Percentiles rank a stretch among this genome's conserved stretches.
Conservation (phyloP, 2,329 filamentous ascomycete species). For the Cercospora beticola region DNA sequence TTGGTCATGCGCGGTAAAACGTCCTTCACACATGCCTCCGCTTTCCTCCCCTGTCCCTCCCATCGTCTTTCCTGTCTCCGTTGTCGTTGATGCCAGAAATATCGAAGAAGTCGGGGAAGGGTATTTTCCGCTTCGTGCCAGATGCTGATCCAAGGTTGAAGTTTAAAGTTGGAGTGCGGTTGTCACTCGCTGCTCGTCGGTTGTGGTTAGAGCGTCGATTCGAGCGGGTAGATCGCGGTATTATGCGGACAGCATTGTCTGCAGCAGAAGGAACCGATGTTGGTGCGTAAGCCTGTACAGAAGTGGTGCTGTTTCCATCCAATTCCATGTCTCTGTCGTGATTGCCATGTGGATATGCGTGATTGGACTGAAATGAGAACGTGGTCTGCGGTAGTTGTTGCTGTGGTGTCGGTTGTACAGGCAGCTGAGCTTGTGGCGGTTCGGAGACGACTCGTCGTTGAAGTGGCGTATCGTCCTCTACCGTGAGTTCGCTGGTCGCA, state of each 20-base stretch:
- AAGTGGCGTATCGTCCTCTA: conserved; percentile 23
- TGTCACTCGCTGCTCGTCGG: conserved; percentile 35
- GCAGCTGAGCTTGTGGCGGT: conserved; percentile 21
- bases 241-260: conserved; percentile 35
- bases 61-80: conserved; percentile 29
- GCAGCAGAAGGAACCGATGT: conserved; percentile 30
- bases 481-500: conserved; percentile 25
- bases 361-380: conserved; percentile 69
- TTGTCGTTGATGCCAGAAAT: conserved; percentile 57
- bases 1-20: neutral
- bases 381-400: conserved; percentile 48
- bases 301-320: conserved; percentile 22
- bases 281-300: conserved; percentile 47
- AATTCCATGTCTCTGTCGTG: conserved; percentile 55
- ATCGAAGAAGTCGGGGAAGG: conserved; percentile 74
- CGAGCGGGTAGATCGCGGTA: conserved; percentile 24
- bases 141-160: conserved; percentile 60
- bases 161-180: conserved; percentile 38
- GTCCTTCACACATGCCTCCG: conserved; percentile 36
- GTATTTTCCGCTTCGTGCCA: conserved; percentile 71
- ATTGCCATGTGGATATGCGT: conserved; percentile 54
- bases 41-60: conserved; percentile 36
- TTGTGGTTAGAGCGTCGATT: conserved; percentile 27
- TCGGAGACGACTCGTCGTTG: conserved; percentile 30
- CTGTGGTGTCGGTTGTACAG: conserved; percentile 12